Percentiles rank a stretch among this genome's conserved stretches.
These are phyloP conservation scores for Marasmius tenuissimus DNA, from an alignment of 1,284 basidiomycete species.

Conservation along the genomic window DNA sequence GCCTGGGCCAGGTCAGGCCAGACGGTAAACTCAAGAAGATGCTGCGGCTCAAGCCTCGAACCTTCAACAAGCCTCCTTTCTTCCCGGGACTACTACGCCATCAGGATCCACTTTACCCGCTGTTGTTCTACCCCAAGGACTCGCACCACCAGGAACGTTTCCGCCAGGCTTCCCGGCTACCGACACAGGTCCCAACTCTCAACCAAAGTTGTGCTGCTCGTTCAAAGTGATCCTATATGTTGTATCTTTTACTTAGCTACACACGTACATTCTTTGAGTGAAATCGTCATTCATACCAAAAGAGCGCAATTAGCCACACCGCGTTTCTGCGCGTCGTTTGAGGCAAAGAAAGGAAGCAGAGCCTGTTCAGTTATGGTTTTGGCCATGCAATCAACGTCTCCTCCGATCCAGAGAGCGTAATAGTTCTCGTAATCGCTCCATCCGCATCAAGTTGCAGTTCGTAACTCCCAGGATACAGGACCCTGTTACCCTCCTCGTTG, in stretches of 20 bases:
- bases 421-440: conserved; percentile 25
- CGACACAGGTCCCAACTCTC: conserved; percentile 73
- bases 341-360: too few species aligned
- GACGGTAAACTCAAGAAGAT: conserved; percentile 52
- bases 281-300: too few species aligned
- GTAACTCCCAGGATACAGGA: conserved; percentile 49
- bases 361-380: conserved; percentile 11
- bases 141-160: conserved; percentile 19
- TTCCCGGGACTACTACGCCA: conserved; percentile 25
- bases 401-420: conserved; percentile 38
- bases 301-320: too few species aligned
- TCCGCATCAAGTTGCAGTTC: conserved; percentile 42
- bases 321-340: too few species aligned
- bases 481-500: conserved; percentile 45
- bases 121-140: conserved; percentile 19
- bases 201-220: conserved; percentile 41
- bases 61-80: conserved; percentile 45
- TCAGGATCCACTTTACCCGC: conserved; percentile 12
- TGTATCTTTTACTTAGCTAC: too few species aligned
- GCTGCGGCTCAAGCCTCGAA: conserved; percentile 68
- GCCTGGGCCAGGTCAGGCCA: conserved; percentile 30
- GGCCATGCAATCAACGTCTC: conserved; percentile 42
- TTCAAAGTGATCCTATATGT: too few species aligned
- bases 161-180: conserved; percentile 33
- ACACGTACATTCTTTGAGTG: too few species aligned